Evolutionary conservation across 1,284 basidiomycete genomes (phyloP), one percentile per base, ranked within the genome.

Genomic region (Schizopora paradoxa): DNA sequence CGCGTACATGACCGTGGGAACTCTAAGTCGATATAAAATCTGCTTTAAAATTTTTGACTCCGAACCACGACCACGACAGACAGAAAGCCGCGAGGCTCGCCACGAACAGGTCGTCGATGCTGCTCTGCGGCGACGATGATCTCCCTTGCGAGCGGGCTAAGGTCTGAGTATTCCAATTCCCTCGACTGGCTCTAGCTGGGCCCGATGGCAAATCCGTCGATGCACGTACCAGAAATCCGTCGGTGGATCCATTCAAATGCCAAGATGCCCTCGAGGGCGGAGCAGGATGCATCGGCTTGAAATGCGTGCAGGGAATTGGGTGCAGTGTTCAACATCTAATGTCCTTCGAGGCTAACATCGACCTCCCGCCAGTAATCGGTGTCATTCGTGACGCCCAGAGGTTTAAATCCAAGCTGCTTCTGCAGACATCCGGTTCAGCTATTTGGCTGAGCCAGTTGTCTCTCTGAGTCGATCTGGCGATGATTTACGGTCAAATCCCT

Each of bases 121-220:
- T n/a, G n/a, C n/a, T 11, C 25, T 14, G 14, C 4, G 11, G 14
- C 26, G 21, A 11, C 11, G 26, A 22, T 31, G 14, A 26, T 26
- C 26, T 19, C 19, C n/a, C 19, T 48, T 19, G 25, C 42, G 47
- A 48, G 47, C 42, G 43, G 47, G 43, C 41, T 37, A 48, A 48
- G 43, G 47, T 48, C 47, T 48, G 47, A 48, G 47, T 28, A 45
- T 45, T 41, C 23, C 21, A 40, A 16, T 19, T 40, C 26, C 16
- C 25, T 19, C 23, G 25, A 23, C 27, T 23, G 41, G 14, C 21
- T 25, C 47, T 45, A 48, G 19, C 47, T 25, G 47, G 33, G 31
- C n/a, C 28, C 33, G 42, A 28, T 22, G 13, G 13, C 33, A 23
- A 48, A 5, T 21, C 23, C n/a, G 11, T 36, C 33, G 23, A 27